Conservation (phyloP, 208 protist species). For the Leishmania tropica region DNA sequence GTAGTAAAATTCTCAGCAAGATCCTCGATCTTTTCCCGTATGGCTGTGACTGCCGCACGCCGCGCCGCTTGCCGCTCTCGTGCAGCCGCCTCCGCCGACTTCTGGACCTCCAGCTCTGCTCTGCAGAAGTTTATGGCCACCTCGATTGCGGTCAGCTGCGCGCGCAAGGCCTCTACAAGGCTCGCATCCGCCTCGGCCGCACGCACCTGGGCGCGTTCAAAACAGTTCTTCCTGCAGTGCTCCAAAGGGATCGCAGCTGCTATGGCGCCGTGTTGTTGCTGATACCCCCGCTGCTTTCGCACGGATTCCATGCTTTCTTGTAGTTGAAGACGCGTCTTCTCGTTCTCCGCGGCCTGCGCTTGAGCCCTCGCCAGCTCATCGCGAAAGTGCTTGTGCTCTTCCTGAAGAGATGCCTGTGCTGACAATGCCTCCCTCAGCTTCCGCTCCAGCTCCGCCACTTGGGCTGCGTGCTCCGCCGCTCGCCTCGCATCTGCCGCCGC, state of each 20-base stretch:
- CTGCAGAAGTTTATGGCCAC: not conserved
- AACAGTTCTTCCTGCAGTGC: not conserved
- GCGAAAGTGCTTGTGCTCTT: not conserved
- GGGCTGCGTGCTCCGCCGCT: slow-evolving; percentile 1
- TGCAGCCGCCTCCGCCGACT: not conserved
- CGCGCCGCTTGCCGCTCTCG: not conserved
- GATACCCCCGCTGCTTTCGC: slow-evolving; percentile 4
- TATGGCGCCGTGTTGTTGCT: not conserved
- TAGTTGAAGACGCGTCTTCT: not conserved
- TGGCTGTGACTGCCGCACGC: not conserved
- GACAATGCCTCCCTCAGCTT: slow-evolving; percentile 12
- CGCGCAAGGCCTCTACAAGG: not conserved
- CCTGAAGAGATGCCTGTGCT: slow-evolving; percentile 3
- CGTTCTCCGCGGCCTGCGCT: not conserved
- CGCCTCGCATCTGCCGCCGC: slow-evolving; percentile 13
- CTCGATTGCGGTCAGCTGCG: slow-evolving; percentile 3
- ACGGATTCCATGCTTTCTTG: not conserved
- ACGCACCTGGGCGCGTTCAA: not conserved
- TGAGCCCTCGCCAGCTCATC: not conserved
- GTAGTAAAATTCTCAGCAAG: not conserved
- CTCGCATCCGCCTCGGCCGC: not conserved
- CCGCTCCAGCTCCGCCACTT: slow-evolving; percentile 11
- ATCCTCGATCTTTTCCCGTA: not conserved
- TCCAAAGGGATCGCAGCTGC: not conserved
- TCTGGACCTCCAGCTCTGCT: not conserved